A percentile compares a stretch with the other conserved stretches of the same genome.
Conservation (phyloP, 768 basidiomycete species). For the Royoungia palumana region DNA sequence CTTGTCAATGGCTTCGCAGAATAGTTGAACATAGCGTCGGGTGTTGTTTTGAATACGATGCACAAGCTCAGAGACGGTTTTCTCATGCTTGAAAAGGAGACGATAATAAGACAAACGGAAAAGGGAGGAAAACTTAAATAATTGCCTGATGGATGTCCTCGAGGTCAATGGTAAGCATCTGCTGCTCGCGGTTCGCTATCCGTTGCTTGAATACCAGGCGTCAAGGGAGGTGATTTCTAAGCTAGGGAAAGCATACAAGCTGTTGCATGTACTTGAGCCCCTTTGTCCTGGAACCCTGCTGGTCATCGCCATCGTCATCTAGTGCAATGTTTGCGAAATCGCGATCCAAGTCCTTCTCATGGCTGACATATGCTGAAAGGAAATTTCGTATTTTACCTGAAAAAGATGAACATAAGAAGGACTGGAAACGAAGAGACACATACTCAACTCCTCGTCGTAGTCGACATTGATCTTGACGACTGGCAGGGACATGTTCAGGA, state of each 20-base stretch:
- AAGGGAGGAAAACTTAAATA: conserved; percentile 3
- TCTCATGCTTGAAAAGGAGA: conserved; percentile 51
- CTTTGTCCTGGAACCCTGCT: conserved; percentile 34
- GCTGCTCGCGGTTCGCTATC: conserved; percentile 90
- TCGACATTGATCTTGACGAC: conserved; percentile 56
- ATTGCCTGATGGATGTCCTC: conserved; percentile 79
- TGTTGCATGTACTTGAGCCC: conserved; percentile 79
- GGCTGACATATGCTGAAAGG: conserved; percentile 62
- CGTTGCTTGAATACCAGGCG: conserved; percentile 57
- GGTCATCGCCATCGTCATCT: conserved; percentile 44
- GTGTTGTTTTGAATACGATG: conserved; percentile 78
- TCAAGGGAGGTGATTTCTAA: conserved; percentile 19
- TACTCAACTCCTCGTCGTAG: conserved; percentile 74
- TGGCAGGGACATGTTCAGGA: conserved; percentile 66
- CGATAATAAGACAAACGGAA: conserved; percentile 9
- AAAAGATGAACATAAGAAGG: conserved; percentile 1
- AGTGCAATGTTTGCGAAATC: conserved; percentile 72
- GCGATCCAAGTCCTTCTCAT: conserved; percentile 61
- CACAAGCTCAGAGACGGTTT: conserved; percentile 70
- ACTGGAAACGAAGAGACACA: background rate
- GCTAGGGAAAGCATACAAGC: conserved; percentile 52
- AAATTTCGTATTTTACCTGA: conserved; percentile 70
- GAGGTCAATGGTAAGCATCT: conserved; percentile 83
- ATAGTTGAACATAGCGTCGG: conserved; percentile 85
- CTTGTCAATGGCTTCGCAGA: conserved; percentile 87